Base-by-base conservation (phyloP, 495 filamentous ascomycete genomes). In the Cercophora newfieldiana region DNA sequence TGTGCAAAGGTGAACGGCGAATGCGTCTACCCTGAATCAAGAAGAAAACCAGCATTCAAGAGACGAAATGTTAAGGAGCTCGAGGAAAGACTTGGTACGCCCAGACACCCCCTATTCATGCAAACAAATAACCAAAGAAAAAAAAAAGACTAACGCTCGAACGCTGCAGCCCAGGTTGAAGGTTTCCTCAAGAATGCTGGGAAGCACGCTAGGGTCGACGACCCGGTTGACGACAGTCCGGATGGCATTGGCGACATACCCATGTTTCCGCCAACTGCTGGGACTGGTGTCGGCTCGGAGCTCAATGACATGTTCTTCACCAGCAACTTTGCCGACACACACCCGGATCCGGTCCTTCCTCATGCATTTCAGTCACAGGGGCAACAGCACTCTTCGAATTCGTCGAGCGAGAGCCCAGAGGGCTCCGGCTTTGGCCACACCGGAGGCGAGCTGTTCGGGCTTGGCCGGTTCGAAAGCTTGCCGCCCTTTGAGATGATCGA, bases 41-140 rank as follows among this genome's bases (percentile, higher is more conserved):
- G 92, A 68, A 88, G 90, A 79, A 96, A 94, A 79, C 93, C 92
- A 64, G 90, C 91, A 26, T 91, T 90, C n/a, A 96, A 94, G 81
- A 82, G 92, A 68, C 86, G 90, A 63, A 95, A 94, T 79, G 92
- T 94, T 67, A 93, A 89, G 79, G 89, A 92, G 72, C 79, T 96
- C 66, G 92, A 96, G 76, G 91, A 91, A 55, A 82, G 92, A 63
- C 77, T 96, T 71, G 89, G 91, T 92, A 86, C 58, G 55, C 7
- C 19, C 29, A n/a, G n/a, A n/a, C 21, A 26, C 12, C 29, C 66
- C 31, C 24, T 10, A 31, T n/a, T 10, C 48, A 19, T 24, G n/a
- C n/a, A n/a, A n/a, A n/a, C n/a, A n/a, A n/a, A n/a, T n/a, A n/a
- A n/a, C n/a, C n/a, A n/a, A n/a, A n/a, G n/a, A n/a, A n/a, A 28